phyloP scores from a whole-genome alignment of 2,329 filamentous ascomycete genomes.

The Alternaria burnsii region DNA sequence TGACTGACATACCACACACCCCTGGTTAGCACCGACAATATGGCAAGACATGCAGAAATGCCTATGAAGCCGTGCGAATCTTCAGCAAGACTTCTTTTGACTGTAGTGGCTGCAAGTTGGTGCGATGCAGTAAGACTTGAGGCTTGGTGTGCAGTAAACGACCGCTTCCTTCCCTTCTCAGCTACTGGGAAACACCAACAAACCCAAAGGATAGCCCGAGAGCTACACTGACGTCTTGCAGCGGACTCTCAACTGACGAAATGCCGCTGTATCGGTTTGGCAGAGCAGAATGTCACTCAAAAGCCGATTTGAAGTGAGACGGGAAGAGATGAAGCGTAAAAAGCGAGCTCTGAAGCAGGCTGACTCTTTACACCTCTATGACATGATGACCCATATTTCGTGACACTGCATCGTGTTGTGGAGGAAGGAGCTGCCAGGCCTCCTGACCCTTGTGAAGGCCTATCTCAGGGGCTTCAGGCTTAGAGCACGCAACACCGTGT shows the following conservation, averaged over 20 bases:
- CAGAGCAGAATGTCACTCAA: background rate
- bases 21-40: background rate
- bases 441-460: background rate
- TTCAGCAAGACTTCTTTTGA: background rate
- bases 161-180: background rate
- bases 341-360: background rate
- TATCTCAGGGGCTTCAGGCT: background rate
- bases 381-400: background rate
- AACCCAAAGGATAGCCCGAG: background rate
- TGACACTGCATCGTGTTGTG: background rate
- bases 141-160: background rate
- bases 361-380: background rate
- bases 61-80: background rate
- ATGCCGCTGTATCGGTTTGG: background rate
- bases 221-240: background rate
- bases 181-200: background rate
- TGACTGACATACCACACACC: background rate
- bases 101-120: background rate
- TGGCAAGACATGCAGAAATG: too few species aligned
- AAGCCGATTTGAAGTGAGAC: background rate
- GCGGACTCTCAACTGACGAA: rapidly evolving
- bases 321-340: background rate
- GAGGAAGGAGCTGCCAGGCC: conserved; percentile 3
- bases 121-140: background rate
- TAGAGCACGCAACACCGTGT: background rate